A percentile compares a stretch with the other conserved stretches of the same genome.
These are phyloP conservation scores for Fusarium nematophilum DNA, from an alignment of 2,329 filamentous ascomycete genomes.

Conservation along the genomic window DNA sequence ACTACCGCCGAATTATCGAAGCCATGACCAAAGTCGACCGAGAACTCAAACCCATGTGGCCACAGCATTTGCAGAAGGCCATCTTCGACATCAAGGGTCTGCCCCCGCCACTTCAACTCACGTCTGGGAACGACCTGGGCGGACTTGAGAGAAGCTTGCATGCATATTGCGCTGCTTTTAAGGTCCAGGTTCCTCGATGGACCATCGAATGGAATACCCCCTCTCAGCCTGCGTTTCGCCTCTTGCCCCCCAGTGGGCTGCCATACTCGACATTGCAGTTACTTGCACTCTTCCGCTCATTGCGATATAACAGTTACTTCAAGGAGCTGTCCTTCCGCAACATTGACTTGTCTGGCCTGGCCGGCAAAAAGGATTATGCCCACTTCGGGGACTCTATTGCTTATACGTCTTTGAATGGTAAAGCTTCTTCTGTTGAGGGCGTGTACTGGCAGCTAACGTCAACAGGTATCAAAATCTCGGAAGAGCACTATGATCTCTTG, in stretches of 20 bases:
- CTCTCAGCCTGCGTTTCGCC: conserved; percentile 63
- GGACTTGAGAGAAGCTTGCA: conserved; percentile 65
- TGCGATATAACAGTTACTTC: conserved; percentile 70
- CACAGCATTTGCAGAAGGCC: conserved; percentile 63
- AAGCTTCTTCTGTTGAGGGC: conserved; percentile 19
- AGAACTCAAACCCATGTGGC: conserved; percentile 68
- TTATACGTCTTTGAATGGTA: conserved; percentile 65
- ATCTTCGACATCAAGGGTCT: conserved; percentile 66
- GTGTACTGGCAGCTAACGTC: conserved; percentile 13
- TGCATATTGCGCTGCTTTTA: conserved; percentile 65
- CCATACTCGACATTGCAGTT: conserved; percentile 63
- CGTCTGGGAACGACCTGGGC: conserved; percentile 66
- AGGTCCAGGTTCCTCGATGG: conserved; percentile 63
- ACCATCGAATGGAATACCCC: conserved; percentile 58
- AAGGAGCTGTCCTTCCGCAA: conserved; percentile 66
- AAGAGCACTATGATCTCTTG: conserved; percentile 61
- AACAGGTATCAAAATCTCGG: conserved; percentile 59
- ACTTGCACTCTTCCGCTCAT: conserved; percentile 65
- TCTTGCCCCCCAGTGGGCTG: conserved; percentile 56
- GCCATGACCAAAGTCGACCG: conserved; percentile 66
- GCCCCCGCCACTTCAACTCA: conserved; percentile 63
- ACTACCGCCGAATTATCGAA: conserved; percentile 65
- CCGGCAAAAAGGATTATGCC: conserved; percentile 55
- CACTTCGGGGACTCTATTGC: conserved; percentile 60
- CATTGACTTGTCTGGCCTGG: conserved; percentile 59